Evolutionary conservation across 306 rosid genomes (phyloP), one percentile per base, ranked within the genome.

Genomic region (Cucurbita maxima): DNA sequence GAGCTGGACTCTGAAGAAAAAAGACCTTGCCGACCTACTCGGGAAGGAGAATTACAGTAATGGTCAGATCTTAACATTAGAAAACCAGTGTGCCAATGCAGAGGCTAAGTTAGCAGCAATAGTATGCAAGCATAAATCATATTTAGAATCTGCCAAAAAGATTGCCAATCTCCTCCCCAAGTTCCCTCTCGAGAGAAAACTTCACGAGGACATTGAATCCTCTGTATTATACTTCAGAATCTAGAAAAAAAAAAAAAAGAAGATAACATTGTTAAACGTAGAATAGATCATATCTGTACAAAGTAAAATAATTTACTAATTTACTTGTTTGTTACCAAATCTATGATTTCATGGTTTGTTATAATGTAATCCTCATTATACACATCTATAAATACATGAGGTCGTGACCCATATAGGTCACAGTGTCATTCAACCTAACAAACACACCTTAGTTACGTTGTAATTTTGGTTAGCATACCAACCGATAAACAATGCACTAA

Each of bases 141-240:
- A 81, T 73, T 73, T 90, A 48, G 83, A 86, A 47, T 76, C 59
- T 0, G 97, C 97, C 12, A 78, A 41, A 56, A 76, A 18, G 34
- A 76, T 90, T 73, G 90, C 94, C 2, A 74, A 40, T 75, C 54
- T 60, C 25, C 91, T 93, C 58, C 88, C 90, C 45, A 85, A 83
- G 82, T 87, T 86, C 75, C 92, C 92, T 61, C 73, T 84, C 56
- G 74, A 74, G 63, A 83, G 90, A 9, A 25, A 34, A 51, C 71
- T 90, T 53, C 82, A 55, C 5, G 85, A 43, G 63, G 84, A 82
- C 7, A 57, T 84, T 51, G 89, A 86, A 68, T 79, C 75, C 19
- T 20, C 78, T 54, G 5, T 70, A 30, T 63, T 87, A 38, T 48
- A 52, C 45, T 93, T 87, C 66, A 86, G 85, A 81, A 74, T 93